A percentile compares a stretch with the other conserved stretches of the same genome.
phyloP scores from a whole-genome alignment of 108 stramenopile species.

The Pseudonitzschia pungens region DNA sequence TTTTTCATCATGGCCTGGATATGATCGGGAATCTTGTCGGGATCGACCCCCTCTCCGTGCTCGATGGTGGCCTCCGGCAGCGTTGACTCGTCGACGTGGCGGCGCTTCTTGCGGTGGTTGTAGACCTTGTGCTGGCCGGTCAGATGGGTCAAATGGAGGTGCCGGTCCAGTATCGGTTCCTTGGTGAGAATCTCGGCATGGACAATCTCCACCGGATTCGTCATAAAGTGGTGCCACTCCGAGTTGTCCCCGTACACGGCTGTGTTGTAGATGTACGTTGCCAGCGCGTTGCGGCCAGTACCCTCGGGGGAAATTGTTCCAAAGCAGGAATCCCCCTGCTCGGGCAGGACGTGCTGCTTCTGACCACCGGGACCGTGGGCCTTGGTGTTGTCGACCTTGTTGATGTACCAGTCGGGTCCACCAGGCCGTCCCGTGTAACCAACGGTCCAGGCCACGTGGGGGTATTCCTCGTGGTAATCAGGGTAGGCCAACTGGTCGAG shows the following conservation, averaged over 20 bases:
- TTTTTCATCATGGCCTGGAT: not conserved
- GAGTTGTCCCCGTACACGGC: constrained; percentile 23
- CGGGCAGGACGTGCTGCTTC: constrained; percentile 61
- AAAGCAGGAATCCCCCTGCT: constrained; percentile 91
- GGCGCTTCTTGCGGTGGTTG: not conserved
- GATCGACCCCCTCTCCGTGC: constrained; percentile 5
- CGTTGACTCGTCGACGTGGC: not conserved
- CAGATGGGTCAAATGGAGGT: not conserved
- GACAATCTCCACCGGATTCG: constrained; percentile 36
- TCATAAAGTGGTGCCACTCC: constrained; percentile 43
- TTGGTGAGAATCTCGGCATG: constrained; percentile 42
- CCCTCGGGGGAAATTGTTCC: constrained; percentile 56
- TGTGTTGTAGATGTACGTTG: not conserved
- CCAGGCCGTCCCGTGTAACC: constrained; percentile 88
- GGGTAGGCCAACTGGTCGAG: constrained; percentile 68
- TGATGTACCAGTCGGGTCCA: constrained; percentile 92
- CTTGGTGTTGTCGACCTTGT: constrained; percentile 76
- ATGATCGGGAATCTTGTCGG: not conserved
- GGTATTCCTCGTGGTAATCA: constrained; percentile 70
- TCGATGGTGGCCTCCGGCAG: not conserved
- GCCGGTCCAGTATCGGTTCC: constrained; percentile 20
- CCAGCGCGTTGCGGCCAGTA: not conserved
- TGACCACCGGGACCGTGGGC: constrained; percentile 91
- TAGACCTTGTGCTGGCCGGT: not conserved
- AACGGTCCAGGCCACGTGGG: constrained; percentile 75